These are phyloP conservation scores for Echium plantagineum DNA, from an alignment of 257 asterid genomes.

Conservation along the genomic window DNA sequence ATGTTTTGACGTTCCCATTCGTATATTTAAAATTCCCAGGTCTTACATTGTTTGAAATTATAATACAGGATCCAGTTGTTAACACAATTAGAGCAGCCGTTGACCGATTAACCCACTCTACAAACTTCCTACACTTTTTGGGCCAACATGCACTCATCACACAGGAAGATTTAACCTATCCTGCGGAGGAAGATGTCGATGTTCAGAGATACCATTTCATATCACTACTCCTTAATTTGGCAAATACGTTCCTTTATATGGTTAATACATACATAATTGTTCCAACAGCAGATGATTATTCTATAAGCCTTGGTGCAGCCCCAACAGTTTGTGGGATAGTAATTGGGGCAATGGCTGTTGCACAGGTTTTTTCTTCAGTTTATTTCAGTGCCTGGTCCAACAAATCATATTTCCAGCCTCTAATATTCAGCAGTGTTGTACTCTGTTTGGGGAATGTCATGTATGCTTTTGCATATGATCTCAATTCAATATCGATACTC, in stretches of 20 bases:
- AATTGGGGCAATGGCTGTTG: conserved; percentile 97
- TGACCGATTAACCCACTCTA: conserved; percentile 79
- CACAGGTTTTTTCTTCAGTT: conserved; percentile 93
- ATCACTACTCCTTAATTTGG: conserved; percentile 87
- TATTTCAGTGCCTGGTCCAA: conserved; percentile 99
- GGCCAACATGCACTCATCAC: conserved; percentile 97
- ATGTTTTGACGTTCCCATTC: conserved; percentile 1
- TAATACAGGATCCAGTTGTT: conserved; percentile 76
- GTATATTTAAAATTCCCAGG: not conserved
- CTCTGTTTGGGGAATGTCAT: conserved; percentile 60
- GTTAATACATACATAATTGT: conserved; percentile 94
- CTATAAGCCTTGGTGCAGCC: conserved; percentile 95
- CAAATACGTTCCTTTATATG: conserved; percentile 91
- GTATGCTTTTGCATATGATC: conserved; percentile 90
- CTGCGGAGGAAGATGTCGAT: conserved; percentile 50
- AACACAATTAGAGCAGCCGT: conserved; percentile 69
- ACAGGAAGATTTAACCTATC: conserved; percentile 77
- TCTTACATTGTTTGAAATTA: not conserved
- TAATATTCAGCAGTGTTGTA: conserved; percentile 83
- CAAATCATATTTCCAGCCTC: conserved; percentile 77
- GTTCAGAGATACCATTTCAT: conserved; percentile 78
- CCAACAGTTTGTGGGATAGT: conserved; percentile 95
- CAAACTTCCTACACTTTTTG: conserved; percentile 76
- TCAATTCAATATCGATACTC: conserved; percentile 54
- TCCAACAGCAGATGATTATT: conserved; percentile 97